phyloP scores from a whole-genome alignment of 2,329 filamentous ascomycete genomes.

The Daldinia sp. region DNA sequence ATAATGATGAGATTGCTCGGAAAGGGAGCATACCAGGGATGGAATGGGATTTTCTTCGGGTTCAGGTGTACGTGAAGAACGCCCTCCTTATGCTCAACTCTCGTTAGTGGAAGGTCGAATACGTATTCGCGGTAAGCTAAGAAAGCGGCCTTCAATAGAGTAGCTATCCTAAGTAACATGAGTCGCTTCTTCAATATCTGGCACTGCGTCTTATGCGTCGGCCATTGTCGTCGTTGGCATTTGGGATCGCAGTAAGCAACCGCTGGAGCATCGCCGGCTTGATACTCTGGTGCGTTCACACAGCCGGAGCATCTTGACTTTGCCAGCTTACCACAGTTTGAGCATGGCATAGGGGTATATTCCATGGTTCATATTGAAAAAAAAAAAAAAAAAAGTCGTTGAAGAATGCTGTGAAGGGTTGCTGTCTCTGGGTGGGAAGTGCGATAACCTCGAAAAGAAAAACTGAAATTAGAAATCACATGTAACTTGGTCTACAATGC shows the following conservation, averaged over 20 bases:
- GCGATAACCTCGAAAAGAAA: neutral
- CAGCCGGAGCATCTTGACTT: slow-evolving; percentile 2
- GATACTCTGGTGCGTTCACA: slow-evolving; percentile 2
- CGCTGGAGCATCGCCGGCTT: neutral
- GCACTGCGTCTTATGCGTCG: slow-evolving; percentile 13
- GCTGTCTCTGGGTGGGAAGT: neutral
- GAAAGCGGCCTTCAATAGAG: slow-evolving; percentile 12
- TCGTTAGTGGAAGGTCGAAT: neutral
- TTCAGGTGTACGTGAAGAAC: slow-evolving; percentile 1
- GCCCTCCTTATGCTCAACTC: neutral
- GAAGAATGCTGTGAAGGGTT: neutral
- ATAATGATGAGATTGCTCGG: neutral
- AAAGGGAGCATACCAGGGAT: slow-evolving; percentile 6
- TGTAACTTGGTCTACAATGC: neutral
- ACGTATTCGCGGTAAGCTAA: slow-evolving; percentile 9
- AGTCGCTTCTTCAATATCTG: slow-evolving; percentile 1
- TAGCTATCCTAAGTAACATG: neutral
- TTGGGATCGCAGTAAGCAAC: slow-evolving; percentile 12
- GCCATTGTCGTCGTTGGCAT: slow-evolving; percentile 13
- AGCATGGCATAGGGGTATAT: neutral
- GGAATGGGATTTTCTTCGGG: neutral
- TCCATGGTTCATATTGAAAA: neutral
- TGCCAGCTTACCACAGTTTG: slow-evolving; percentile 8
- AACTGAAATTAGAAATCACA: neutral
- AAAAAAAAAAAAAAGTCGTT: neutral